Base-by-base conservation (phyloP, 129 eudicot genomes). In the Smallanthus sonchifolius region DNA sequence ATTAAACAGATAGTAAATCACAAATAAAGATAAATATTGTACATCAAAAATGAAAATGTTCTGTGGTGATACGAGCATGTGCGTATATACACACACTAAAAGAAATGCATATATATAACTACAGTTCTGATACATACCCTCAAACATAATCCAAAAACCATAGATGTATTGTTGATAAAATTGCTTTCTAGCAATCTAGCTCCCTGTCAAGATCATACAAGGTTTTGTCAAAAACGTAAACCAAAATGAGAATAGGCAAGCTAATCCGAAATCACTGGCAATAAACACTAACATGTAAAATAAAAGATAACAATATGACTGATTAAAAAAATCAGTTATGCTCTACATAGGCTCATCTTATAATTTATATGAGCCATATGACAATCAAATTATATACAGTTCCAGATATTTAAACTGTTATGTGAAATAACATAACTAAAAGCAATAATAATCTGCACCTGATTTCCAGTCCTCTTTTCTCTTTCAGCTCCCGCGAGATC, bases 401-500 rank as follows among this genome's bases (percentile, higher is more conserved):
- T 65, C 65, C 65, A 49, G 16, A n/a, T 15, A 52, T 39, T 44
- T 66, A 47, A 40, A 62, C 13, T 74, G 36, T 32, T 64, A 63
- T 48, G 38, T 62, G 35, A 17, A 6, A 34, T 63, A 74, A 36
- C 30, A 14, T 11, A 66, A 63, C 32, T 49, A 67, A 67, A 78
- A 39, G 13, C 42, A 61, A 34, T 13, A 42, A 47, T 2, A 38
- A 34, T 8, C 5, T 36, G 44, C 65, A 90, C 98, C 98, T 89
- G 95, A 82, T 93, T 90, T 20, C 98, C 96, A 0, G 96, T 93
- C 74, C 72, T 86, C 80, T 86, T 93, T 77, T 93, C 96, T 76
- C 95, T 93, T 80, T 93, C 98, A 39, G 98, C 96, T 42, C 96
- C 98, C 24, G 96, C 98, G 77, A 93, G 96, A 77, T 93, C 96